phyloP scores from a whole-genome alignment of 768 basidiomycete genomes.

The Trametes gibbosa region DNA sequence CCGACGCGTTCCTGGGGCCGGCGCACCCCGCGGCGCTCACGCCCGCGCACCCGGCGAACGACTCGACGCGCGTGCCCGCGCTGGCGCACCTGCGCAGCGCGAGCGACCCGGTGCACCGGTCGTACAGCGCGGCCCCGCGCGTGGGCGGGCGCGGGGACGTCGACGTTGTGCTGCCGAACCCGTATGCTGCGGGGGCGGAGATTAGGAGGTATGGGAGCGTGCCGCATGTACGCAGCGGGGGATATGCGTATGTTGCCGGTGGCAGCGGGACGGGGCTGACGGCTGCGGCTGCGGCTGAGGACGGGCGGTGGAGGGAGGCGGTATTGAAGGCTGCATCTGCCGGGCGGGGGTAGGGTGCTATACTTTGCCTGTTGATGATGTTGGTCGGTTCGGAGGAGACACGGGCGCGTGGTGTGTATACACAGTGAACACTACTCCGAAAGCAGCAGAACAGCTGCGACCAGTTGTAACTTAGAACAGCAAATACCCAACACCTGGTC shows the following conservation, averaged over 20 bases:
- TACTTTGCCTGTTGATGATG: too few species aligned
- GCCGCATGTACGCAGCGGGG: slow-evolving; percentile 9
- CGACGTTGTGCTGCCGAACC: slow-evolving; percentile 15
- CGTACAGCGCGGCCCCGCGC: slow-evolving; percentile 21
- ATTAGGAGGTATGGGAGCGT: slow-evolving; percentile 24
- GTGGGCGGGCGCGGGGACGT: neutral
- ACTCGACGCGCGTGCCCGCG: slow-evolving; percentile 5
- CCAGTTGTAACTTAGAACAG: too few species aligned
- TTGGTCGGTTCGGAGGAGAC: too few species aligned
- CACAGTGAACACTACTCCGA: too few species aligned
- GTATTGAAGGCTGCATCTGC: slow-evolving; percentile 9
- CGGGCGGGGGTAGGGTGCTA: neutral
- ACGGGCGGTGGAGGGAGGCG: slow-evolving; percentile 14
- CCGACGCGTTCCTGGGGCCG: neutral
- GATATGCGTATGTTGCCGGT: neutral
- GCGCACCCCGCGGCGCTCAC: slow-evolving; percentile 1
- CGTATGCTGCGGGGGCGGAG: slow-evolving; percentile 17
- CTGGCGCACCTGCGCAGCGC: slow-evolving; percentile 16
- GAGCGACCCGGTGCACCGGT: slow-evolving; percentile 19
- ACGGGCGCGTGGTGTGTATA: too few species aligned
- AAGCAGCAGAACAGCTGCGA: too few species aligned
- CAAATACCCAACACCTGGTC: too few species aligned
- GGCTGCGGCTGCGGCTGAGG: neutral
- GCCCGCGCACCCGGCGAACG: neutral
- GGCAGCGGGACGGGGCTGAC: too few species aligned